Base-by-base conservation (phyloP, 139 green algal genomes). In the Tetratostichococcus sp. region DNA sequence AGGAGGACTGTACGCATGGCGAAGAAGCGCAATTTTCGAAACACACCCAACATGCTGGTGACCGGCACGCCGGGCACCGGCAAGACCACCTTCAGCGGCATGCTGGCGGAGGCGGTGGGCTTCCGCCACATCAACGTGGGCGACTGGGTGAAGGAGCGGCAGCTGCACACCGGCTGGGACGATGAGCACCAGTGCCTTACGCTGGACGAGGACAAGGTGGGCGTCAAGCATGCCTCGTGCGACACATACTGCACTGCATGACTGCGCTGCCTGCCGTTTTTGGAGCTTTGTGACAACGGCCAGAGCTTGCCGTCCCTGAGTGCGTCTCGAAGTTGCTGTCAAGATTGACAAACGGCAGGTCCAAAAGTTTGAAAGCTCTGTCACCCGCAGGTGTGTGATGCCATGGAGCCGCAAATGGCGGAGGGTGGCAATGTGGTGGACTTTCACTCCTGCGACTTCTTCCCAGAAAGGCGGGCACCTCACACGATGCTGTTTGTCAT, bases 371-470 rank as follows among this genome's bases (percentile, higher is more conserved):
- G n/a, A n/a, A n/a, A n/a, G n/a, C n/a, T n/a, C n/a, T n/a, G n/a
- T n/a, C n/a, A n/a, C n/a, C n/a, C n/a, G n/a, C 80, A 95, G 92
- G 86, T 98, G 21, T 91, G 85, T 35, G 96, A 98, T 77, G 90
- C 86, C 0, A 67, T 99, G 74, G 96, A 99, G 71, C 90, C 96
- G 58, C 30, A 81, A 1, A 75, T 98, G 76, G 79, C 30, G 0
- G 81, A 84, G 30, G 95, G 95, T 5, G 95, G 93, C 66, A 84
- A 79, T 69, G 68, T 99, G 0, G 89, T 99, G 28, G 96, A 99
- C 78, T 91, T 98, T 76, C 96, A 99, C 83, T 84, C 84, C 59
- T 98, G 93, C 81, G 96, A 99, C 76, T 96, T 99, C 57, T 99
- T 99, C 76, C 96, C 96, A 17, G 96, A 98, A 65, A 80, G 96